Conservation (phyloP, 176 grass and related monocot species). For the Carex myosuroides region DNA sequence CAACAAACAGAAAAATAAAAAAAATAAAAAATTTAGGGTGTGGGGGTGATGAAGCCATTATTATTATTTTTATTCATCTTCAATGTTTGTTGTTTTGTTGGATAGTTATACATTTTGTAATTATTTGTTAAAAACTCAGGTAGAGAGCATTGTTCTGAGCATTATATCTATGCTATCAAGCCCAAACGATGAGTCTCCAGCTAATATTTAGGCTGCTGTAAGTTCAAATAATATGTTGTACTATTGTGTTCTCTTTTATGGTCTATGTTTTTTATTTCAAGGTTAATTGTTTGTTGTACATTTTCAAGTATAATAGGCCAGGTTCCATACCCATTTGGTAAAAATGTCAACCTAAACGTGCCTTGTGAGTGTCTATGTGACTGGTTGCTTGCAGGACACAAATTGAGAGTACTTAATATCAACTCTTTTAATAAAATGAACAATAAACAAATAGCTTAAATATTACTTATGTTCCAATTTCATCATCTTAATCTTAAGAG, state of each 20-base stretch:
- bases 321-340: neutral
- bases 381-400: neutral
- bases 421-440: neutral
- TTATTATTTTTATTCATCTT: neutral
- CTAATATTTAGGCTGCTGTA: conserved; percentile 89
- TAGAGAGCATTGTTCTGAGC: conserved; percentile 91
- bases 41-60: neutral
- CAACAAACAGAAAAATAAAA: neutral
- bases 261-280: neutral
- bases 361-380: neutral
- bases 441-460: neutral
- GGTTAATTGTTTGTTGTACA: neutral
- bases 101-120: neutral
- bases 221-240: conserved; percentile 28
- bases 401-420: conserved; percentile 5
- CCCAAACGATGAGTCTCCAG: conserved; percentile 83
- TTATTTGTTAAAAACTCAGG: conserved; percentile 32
- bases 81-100: neutral
- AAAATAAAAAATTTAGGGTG: neutral
- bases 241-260: conserved; percentile 8
- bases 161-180: conserved; percentile 96
- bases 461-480: neutral
- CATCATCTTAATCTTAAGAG: neutral
- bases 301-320: neutral
- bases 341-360: neutral